These are phyloP conservation scores for Oryza longistaminata DNA, from an alignment of 176 grass and related monocot species.

Conservation along the genomic window DNA sequence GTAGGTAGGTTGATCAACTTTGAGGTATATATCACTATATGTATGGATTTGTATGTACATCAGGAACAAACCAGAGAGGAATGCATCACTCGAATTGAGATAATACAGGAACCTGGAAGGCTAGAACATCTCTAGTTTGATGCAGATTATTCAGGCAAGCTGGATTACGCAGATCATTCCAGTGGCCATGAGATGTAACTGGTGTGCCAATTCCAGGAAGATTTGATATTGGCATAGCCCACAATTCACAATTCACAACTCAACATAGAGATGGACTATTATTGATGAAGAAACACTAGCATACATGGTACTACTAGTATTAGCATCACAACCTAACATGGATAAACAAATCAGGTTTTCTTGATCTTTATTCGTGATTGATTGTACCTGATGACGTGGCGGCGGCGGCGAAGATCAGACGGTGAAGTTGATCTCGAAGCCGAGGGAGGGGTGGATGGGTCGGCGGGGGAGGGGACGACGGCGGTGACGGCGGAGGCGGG, in stretches of 20 bases:
- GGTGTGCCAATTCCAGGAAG: background rate
- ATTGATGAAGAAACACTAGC: constrained; percentile 8
- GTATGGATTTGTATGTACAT: background rate
- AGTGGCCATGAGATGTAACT: background rate
- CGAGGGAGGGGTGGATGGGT: constrained; percentile 38
- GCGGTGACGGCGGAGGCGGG: constrained; percentile 60
- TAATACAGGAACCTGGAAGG: background rate
- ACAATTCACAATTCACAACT: background rate
- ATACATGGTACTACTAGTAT: background rate
- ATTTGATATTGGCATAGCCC: background rate
- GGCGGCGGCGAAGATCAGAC: constrained; percentile 14
- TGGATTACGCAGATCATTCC: background rate
- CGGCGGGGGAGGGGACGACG: constrained; percentile 56
- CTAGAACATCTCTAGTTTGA: background rate
- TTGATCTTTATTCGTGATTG: background rate
- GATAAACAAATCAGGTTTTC: background rate
- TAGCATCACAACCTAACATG: background rate
- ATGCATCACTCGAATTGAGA: background rate
- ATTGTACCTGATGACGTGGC: background rate
- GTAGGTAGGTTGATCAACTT: constrained; percentile 23
- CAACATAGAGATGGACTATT: background rate
- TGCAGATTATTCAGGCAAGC: background rate
- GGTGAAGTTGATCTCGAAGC: constrained; percentile 72
- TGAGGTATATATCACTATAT: background rate
- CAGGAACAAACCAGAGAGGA: constrained; percentile 23